Evolutionary conservation across 805 yeast species (phyloP).

Genomic region (Candida coleopterorum): DNA sequence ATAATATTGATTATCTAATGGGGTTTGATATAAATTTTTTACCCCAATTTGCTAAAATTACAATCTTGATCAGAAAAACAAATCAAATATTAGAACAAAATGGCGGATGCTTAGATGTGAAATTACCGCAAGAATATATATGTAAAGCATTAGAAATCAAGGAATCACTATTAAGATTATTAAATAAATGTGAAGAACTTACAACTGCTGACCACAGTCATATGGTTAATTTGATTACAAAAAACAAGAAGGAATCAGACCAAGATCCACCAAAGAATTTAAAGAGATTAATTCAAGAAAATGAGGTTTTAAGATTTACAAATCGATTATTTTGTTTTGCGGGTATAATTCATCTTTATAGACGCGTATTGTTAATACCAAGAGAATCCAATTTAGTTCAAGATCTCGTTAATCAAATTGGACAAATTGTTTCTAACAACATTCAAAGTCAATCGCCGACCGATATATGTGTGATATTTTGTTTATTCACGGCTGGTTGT

Average conservation of each 20-base stretch:
- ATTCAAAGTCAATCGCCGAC: conserved; percentile 46
- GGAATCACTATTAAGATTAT: conserved; percentile 16
- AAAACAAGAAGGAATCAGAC: conserved; percentile 4
- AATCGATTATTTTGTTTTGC: conserved; percentile 49
- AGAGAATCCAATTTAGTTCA: conserved; percentile 44
- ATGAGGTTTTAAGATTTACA: conserved; percentile 38
- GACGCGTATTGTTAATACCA: conserved; percentile 50
- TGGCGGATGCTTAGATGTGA: conserved; percentile 1
- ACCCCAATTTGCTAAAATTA: conserved; percentile 52
- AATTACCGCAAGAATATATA: conserved; percentile 17
- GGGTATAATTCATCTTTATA: conserved; percentile 52
- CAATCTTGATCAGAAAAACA: conserved; percentile 26
- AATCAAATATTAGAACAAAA: conserved; percentile 14
- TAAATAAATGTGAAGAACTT: conserved; percentile 23
- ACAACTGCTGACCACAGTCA: conserved; percentile 20
- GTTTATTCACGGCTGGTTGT: conserved; percentile 55
- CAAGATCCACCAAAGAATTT: conserved; percentile 14
- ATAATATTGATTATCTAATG: conserved; percentile 54
- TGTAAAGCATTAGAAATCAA: conserved; percentile 24
- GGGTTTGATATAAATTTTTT: conserved; percentile 66
- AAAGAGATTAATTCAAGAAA: conserved; percentile 23
- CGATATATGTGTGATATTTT: conserved; percentile 52
- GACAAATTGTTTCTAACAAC: conserved; percentile 28
- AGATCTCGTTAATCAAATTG: conserved; percentile 39
- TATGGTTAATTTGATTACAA: conserved; percentile 12